phyloP scores from a whole-genome alignment of 495 filamentous ascomycete species.

The Podospora pseudoanserina region DNA sequence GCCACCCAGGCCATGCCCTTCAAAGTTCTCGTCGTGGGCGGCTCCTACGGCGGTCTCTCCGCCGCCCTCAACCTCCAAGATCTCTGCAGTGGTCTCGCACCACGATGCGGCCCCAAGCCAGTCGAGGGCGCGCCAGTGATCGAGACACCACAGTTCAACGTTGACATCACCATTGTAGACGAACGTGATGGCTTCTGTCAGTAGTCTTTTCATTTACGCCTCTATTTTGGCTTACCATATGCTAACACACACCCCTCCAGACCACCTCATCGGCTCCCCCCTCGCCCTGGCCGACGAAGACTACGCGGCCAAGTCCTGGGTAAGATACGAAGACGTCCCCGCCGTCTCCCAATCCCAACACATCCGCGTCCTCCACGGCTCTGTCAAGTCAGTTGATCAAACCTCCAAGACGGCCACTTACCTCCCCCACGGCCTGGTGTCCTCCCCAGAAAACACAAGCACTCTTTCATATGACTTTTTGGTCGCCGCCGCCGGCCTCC shows the following conservation, averaged over 20 bases:
- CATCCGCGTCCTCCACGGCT: conserved; percentile 56
- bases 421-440: conserved; percentile 17
- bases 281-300: conserved; percentile 56
- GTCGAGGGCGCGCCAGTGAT: conserved; percentile 24
- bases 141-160: conserved; percentile 37
- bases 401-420: conserved; percentile 49
- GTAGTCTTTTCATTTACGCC: conserved; percentile 7
- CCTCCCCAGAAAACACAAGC: conserved; percentile 8
- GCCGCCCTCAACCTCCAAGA: conserved; percentile 59
- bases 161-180: conserved; percentile 66
- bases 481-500: conserved; percentile 57
- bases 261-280: conserved; percentile 63
- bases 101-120: conserved; percentile 24
- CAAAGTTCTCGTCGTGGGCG: conserved; percentile 55
- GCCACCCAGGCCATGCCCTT: conserved; percentile 22
- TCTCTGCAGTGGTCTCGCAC: conserved; percentile 44
- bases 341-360: conserved; percentile 48
- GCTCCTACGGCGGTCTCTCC: conserved; percentile 62
- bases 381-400: conserved; percentile 51
- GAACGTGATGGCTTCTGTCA: conserved; percentile 69
- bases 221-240: not conserved
- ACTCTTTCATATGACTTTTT: conserved; percentile 60
- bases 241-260: conserved; percentile 21
- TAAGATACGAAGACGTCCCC: conserved; percentile 56
- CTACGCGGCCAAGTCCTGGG: conserved; percentile 59